A percentile compares a stretch with the other conserved stretches of the same genome.
Evolutionary conservation across 2,329 filamentous ascomycete species (phyloP).

Genomic region (Gnomoniopsis smithogilvyi): DNA sequence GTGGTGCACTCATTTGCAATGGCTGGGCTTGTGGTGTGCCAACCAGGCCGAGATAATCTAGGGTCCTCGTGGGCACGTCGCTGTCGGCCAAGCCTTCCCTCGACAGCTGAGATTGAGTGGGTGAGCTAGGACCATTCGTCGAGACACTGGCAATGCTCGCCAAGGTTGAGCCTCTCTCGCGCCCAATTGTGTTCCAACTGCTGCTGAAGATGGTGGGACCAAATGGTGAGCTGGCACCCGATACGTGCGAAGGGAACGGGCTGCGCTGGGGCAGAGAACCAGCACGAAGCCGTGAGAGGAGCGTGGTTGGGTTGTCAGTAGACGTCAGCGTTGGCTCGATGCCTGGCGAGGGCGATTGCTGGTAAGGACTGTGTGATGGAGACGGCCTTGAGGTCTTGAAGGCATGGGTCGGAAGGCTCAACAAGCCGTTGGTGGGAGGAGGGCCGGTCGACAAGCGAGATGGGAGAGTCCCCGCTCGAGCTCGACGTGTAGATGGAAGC

Average conservation of each 20-base stretch:
- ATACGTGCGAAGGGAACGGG: slow-evolving; percentile 57
- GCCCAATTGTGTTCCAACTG: slow-evolving; percentile 74
- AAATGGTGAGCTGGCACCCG: slow-evolving; percentile 65
- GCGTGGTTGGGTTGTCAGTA: slow-evolving; percentile 60
- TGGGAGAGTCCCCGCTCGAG: slow-evolving; percentile 91
- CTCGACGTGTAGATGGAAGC: slow-evolving; percentile 69
- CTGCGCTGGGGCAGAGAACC: slow-evolving; percentile 92
- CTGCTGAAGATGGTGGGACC: slow-evolving; percentile 87
- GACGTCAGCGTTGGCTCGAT: slow-evolving; percentile 37
- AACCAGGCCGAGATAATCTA: slow-evolving; percentile 93
- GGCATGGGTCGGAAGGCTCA: slow-evolving; percentile 54
- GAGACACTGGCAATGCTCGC: slow-evolving; percentile 79
- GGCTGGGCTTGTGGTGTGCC: slow-evolving; percentile 84
- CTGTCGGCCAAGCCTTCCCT: slow-evolving; percentile 80
- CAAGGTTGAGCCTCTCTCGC: slow-evolving; percentile 83
- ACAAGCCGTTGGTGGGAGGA: slow-evolving; percentile 58
- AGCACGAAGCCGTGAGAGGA: slow-evolving; percentile 82
- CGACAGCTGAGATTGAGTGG: slow-evolving; percentile 81
- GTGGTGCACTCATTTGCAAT: slow-evolving; percentile 70
- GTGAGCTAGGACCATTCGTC: slow-evolving; percentile 87
- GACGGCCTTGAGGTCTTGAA: slow-evolving; percentile 82
- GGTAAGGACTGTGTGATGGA: slow-evolving; percentile 81
- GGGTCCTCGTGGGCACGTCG: slow-evolving; percentile 82
- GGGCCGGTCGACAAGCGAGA: slow-evolving; percentile 82
- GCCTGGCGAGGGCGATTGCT: slow-evolving; percentile 60